Base-by-base conservation (phyloP, 139 green algal genomes). In the Spirogloea muscicola region DNA sequence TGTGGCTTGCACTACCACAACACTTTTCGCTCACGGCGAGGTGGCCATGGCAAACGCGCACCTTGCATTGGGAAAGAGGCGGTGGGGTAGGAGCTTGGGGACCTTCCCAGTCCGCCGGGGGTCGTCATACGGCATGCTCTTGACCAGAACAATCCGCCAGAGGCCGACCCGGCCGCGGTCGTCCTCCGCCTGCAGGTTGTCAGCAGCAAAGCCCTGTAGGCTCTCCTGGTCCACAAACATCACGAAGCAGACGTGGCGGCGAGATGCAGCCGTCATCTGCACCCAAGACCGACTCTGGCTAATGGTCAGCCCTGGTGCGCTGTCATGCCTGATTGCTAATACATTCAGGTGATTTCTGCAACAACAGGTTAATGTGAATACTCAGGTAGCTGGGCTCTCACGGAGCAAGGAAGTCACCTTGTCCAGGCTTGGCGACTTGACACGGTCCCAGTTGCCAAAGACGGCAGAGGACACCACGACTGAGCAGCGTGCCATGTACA, bases 401-500 rank as follows among this genome's bases (percentile, higher is more conserved):
- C 58, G n/a, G 1, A 66, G 25, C 34, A 66, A 21, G 1, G 2
- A 1, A 25, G 43, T 67, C 44, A 74, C 65, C 42, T 74, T 74
- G 42, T 16, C 25, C 7, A 39, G 51, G 25, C 40, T 21, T 21
- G 65, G 65, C 40, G 27, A 29, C 2, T 34, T 21, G 13, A 79
- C 36, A 18, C 40, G 70, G 43, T 79, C 70, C 63, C 63, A 78
- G 29, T 79, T 44, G 3, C 29, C 70, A 78, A 79, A 79, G 33
- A 79, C 37, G 13, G 70, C 70, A 9, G 70, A 79, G 1, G 46
- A 31, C 33, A 79, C 70, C 0, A 49, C 60, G 38, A 75, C 46
- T 40, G 40, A 27, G 58, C 70, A 79, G 33, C 60, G 31, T 29
- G 40, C 61, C 70, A 79, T 64, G 38, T 48, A 79, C 42, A 36